Evolutionary conservation across 1,139 yeast genomes (phyloP).

Genomic region (Tardiomyces digboiensis): DNA sequence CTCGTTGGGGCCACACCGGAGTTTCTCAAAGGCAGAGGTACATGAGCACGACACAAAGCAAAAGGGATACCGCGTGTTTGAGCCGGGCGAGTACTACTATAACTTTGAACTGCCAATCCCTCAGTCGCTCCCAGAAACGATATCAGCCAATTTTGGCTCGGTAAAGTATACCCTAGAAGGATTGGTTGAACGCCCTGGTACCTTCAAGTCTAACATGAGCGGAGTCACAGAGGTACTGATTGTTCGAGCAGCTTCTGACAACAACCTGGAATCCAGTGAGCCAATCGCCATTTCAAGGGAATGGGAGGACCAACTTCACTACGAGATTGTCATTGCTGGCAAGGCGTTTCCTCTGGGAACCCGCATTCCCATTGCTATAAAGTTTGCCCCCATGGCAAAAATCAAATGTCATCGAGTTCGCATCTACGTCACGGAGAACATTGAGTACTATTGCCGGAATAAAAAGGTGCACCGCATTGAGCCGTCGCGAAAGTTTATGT

Average conservation of each 20-base stretch:
- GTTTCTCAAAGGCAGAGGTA: slow-evolving; percentile 14
- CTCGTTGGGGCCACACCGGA: slow-evolving; percentile 15
- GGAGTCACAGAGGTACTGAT: slow-evolving; percentile 58
- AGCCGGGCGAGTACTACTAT: slow-evolving; percentile 85
- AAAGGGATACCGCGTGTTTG: slow-evolving; percentile 36
- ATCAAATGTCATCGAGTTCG: slow-evolving; percentile 80
- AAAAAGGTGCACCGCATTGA: slow-evolving; percentile 88
- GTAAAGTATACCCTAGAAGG: slow-evolving; percentile 67
- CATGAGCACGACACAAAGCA: slow-evolving; percentile 23
- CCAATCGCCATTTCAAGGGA: slow-evolving; percentile 86
- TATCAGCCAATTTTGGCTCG: slow-evolving; percentile 70
- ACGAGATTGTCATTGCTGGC: slow-evolving; percentile 69
- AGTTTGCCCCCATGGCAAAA: slow-evolving; percentile 79
- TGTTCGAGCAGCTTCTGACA: slow-evolving; percentile 69
- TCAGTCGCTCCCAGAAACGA: slow-evolving; percentile 73
- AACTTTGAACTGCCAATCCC: slow-evolving; percentile 87
- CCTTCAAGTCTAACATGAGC: slow-evolving; percentile 67
- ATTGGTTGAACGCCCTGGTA: slow-evolving; percentile 61
- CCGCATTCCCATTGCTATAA: slow-evolving; percentile 72
- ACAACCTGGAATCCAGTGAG: slow-evolving; percentile 78
- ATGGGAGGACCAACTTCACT: slow-evolving; percentile 89
- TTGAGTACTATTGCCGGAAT: slow-evolving; percentile 80
- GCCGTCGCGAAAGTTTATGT: slow-evolving; percentile 69
- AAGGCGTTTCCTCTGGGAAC: slow-evolving; percentile 81
- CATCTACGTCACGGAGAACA: slow-evolving; percentile 75